Conservation (phyloP, 345 rosid genomes). For the Euphorbia tirucalli region DNA sequence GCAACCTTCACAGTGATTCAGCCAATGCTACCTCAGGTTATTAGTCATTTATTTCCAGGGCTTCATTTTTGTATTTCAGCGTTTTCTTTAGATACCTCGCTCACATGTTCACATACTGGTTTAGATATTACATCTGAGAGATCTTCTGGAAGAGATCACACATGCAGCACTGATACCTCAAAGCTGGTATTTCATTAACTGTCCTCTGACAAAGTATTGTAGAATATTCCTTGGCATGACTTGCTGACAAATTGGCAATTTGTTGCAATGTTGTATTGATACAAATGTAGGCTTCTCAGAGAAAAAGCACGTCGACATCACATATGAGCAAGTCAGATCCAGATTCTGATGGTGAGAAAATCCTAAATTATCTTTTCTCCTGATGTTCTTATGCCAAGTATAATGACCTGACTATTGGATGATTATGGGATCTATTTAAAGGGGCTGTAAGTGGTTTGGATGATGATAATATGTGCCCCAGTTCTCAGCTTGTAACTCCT, state of each 20-base stretch:
- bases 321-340: conserved; percentile 58
- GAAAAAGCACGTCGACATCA: conserved; percentile 38
- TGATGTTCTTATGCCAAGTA: conserved; percentile 18
- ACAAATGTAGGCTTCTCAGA: conserved; percentile 39
- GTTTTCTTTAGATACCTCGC: neutral
- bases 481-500: conserved; percentile 41
- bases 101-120: conserved; percentile 3
- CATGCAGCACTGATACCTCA: conserved; percentile 35
- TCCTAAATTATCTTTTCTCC: conserved; percentile 17
- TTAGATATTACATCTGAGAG: conserved; percentile 46
- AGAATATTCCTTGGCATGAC: neutral
- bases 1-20: conserved; percentile 36
- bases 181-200: conserved; percentile 36
- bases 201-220: neutral
- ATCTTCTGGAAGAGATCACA: conserved; percentile 34
- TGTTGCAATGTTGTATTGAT: conserved; percentile 1
- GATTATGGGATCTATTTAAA: conserved; percentile 30
- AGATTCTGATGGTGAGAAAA: conserved; percentile 69
- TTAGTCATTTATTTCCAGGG: conserved; percentile 10
- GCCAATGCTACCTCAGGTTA: conserved; percentile 36
- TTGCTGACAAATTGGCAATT: neutral
- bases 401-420: conserved; percentile 23
- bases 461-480: conserved; percentile 46
- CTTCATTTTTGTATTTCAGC: neutral
- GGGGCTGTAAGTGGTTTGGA: conserved; percentile 65